These are phyloP conservation scores for Xylaria venustula DNA, from an alignment of 495 filamentous ascomycete species.

Conservation along the genomic window DNA sequence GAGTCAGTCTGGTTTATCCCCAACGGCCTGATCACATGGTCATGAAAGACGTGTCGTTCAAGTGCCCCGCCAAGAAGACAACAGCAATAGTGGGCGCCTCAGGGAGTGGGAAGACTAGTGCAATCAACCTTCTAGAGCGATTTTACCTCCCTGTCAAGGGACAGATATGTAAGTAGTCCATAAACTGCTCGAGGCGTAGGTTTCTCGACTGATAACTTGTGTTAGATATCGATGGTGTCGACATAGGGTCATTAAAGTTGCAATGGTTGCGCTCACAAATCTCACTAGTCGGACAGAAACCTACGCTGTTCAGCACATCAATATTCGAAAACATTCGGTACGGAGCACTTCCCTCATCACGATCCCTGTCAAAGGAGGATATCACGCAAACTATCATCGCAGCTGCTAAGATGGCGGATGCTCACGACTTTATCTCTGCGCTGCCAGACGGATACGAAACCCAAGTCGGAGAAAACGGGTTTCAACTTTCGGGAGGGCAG, in stretches of 20 bases:
- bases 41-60: constrained; percentile 39
- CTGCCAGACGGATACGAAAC: constrained; percentile 58
- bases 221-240: constrained; percentile 62
- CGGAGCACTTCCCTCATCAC: constrained; percentile 37
- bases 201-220: background rate
- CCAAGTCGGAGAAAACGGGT: constrained; percentile 49
- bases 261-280: constrained; percentile 79
- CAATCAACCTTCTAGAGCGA: constrained; percentile 75
- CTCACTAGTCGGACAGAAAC: constrained; percentile 68
- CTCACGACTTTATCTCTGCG: constrained; percentile 40
- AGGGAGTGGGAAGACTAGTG: constrained; percentile 73
- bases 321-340: constrained; percentile 55
- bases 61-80: constrained; percentile 67
- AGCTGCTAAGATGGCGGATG: constrained; percentile 41
- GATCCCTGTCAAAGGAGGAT: constrained; percentile 36
- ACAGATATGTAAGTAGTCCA: constrained; percentile 32
- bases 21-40: constrained; percentile 53
- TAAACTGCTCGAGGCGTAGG: no score
- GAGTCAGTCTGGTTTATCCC: constrained; percentile 58
- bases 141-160: constrained; percentile 68
- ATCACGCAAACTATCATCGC: constrained; percentile 29
- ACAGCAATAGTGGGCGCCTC: constrained; percentile 72
- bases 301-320: constrained; percentile 58
- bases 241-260: constrained; percentile 69
- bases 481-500: constrained; percentile 52